Percentiles rank a stretch among this genome's conserved stretches.
Evolutionary conservation across 352 stramenopile species (phyloP).

Genomic region (Pythium sp.): DNA sequence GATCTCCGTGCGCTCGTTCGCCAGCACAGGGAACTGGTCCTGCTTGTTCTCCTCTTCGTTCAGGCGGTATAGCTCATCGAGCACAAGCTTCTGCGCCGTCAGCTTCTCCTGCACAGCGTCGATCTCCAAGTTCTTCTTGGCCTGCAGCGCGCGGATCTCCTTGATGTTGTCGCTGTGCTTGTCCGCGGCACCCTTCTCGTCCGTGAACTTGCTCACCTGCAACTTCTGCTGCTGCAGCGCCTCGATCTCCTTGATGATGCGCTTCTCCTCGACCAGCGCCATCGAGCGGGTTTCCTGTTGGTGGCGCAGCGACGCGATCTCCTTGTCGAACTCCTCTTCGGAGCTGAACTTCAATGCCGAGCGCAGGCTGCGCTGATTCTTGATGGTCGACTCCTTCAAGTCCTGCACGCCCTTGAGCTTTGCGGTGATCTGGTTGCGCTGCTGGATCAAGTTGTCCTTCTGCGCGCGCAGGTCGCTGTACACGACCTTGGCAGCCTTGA

Average conservation of each 20-base stretch:
- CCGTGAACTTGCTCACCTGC: slow-evolving; percentile 77
- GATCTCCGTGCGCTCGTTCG: slow-evolving; percentile 88
- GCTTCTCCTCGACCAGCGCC: slow-evolving; percentile 96
- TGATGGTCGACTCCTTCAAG: slow-evolving; percentile 72
- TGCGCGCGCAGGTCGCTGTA: slow-evolving; percentile 78
- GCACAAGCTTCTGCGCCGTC: slow-evolving; percentile 76
- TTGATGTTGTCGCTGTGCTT: slow-evolving; percentile 80
- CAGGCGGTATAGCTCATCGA: slow-evolving; percentile 89
- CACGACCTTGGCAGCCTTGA: slow-evolving; percentile 85
- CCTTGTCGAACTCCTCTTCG: slow-evolving; percentile 89
- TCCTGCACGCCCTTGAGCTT: slow-evolving; percentile 83
- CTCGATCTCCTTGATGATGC: slow-evolving; percentile 97
- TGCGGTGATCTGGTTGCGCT: slow-evolving; percentile 78
- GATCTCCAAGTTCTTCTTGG: slow-evolving; percentile 94
- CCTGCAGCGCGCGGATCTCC: slow-evolving; percentile 63
- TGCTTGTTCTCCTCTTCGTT: slow-evolving; percentile 89
- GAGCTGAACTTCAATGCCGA: slow-evolving; percentile 85
- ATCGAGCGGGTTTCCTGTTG: slow-evolving; percentile 96
- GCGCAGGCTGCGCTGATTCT: slow-evolving; percentile 61
- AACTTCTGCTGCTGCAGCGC: slow-evolving; percentile 88
- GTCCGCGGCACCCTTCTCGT: slow-evolving; percentile 83
- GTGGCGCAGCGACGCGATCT: slow-evolving; percentile 87
- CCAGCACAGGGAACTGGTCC: slow-evolving; percentile 78
- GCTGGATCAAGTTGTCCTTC: slow-evolving; percentile 86
- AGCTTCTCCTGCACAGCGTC: slow-evolving; percentile 92